Evolutionary conservation across 805 yeast species (phyloP), one percentile per base, ranked within the genome.

Genomic region (Myxozyma melibiosi): DNA sequence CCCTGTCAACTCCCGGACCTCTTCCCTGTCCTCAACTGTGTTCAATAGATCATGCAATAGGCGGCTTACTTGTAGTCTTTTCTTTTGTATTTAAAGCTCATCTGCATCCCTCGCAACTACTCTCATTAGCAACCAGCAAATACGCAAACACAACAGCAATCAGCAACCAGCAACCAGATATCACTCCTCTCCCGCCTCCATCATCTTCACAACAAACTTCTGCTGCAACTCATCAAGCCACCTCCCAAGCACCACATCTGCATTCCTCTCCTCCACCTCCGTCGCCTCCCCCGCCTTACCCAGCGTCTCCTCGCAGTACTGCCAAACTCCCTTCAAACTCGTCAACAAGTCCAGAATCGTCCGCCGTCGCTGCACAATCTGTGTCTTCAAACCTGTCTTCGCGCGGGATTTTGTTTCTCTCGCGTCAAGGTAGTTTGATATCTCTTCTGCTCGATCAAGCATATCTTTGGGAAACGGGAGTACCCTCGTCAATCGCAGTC

Each of bases 381-480:
- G 30, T 37, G 53, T 47, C 43, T 37, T 49, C 24, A 13, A 11
- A 9, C 25, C 18, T 28, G 33, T 24, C 31, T 34, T 38, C 42
- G 46, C 28, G 5, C 18, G 25, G 42, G 38, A 18, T 5, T 14
- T 25, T 39, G n/a, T 44, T 2, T 22, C 48, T 22, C 16, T 30
- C 14, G 20, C 50, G n/a, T 33, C 24, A 30, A 57, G 16, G 18
- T 14, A 5, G 4, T 28, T 40, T 18, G 54, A 31, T 5, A 57
- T 53, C 25, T 52, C 57, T 9, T 22, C 39, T 18, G 55, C 51
- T 13, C 55, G 55, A 14, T 18, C 22, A 11, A 49, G 25, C 51
- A 53, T 31, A 33, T 25, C n/a, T n/a, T 24, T 30, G 11, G 61
- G 58, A 16, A 57, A 43, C 39, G 58, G 55, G 9, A 57, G 35